Conservation (phyloP, 306 rosid species). For the Vicia faba region DNA sequence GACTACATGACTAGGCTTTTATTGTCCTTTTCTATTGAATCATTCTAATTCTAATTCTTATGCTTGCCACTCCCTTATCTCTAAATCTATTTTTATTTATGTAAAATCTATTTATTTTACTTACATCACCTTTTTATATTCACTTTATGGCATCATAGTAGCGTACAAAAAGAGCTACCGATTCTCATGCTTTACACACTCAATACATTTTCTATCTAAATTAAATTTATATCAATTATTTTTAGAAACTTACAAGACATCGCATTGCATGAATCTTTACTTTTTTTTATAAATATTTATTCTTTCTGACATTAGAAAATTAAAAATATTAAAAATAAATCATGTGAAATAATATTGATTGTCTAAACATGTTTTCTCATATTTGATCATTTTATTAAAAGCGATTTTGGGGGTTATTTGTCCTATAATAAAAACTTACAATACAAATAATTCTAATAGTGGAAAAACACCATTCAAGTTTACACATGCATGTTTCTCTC, state of each 20-base stretch:
- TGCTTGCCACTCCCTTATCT: neutral
- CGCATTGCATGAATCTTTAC: too few relatives aligned
- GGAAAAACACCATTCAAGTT: too few relatives aligned
- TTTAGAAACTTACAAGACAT: too few relatives aligned
- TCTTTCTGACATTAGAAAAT: too few relatives aligned
- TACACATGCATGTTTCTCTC: too few relatives aligned
- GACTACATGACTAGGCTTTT: conserved; percentile 42
- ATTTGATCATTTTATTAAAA: neutral
- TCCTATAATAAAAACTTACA: too few relatives aligned
- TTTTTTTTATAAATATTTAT: too few relatives aligned
- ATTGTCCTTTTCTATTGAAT: conserved; percentile 39
- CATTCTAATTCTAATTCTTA: conserved; percentile 26
- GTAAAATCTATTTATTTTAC: neutral
- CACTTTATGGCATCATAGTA: conserved; percentile 31
- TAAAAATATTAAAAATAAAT: too few relatives aligned
- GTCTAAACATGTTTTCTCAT: neutral
- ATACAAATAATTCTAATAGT: too few relatives aligned
- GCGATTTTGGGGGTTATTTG: too few relatives aligned
- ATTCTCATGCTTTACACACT: neutral
- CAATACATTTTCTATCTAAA: neutral
- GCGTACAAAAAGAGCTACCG: conserved; percentile 10
- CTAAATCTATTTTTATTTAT: too few relatives aligned
- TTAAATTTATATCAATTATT: neutral
- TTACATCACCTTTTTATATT: conserved; percentile 23
- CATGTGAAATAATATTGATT: too few relatives aligned